phyloP scores from a whole-genome alignment of 2,329 filamentous ascomycete species.

The Colletotrichum limetticola region DNA sequence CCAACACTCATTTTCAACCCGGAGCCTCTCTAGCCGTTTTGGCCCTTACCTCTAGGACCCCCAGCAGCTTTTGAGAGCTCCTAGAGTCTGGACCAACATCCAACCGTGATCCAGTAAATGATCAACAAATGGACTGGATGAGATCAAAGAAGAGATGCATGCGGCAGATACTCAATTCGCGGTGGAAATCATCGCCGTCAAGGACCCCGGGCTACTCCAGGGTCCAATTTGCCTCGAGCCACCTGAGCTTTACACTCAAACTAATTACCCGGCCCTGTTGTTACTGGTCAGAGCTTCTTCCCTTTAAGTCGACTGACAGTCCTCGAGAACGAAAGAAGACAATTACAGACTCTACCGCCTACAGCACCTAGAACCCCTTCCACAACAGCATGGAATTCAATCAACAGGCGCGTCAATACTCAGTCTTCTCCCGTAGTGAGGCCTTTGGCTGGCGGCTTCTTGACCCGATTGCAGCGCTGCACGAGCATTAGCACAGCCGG shows the following conservation, averaged over 20 bases:
- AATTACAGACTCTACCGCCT: background rate
- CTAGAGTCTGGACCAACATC: conserved; percentile 3
- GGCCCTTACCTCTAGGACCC: background rate
- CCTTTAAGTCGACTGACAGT: background rate
- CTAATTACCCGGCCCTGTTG: conserved; percentile 24
- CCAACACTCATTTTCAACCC: conserved; percentile 3
- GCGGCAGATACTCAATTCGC: conserved; percentile 8
- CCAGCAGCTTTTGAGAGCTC: background rate
- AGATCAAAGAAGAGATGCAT: background rate
- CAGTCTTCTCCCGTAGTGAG: background rate
- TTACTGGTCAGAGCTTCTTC: conserved; percentile 10
- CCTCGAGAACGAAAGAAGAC: background rate
- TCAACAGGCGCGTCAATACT: background rate
- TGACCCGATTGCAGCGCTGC: background rate
- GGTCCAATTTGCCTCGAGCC: conserved; percentile 18
- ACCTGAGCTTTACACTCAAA: conserved; percentile 18
- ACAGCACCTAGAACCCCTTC: background rate
- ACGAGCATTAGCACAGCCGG: background rate
- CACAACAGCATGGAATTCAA: background rate
- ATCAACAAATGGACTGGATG: background rate
- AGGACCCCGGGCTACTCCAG: background rate
- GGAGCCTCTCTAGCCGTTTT: background rate
- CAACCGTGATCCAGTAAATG: conserved; percentile 8
- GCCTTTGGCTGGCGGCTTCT: background rate
- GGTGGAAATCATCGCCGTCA: conserved; percentile 4